Percentiles rank a stretch among this genome's conserved stretches.
These are phyloP conservation scores for Ustilago shanxiensis DNA, from an alignment of 1,284 basidiomycete species.

Conservation along the genomic window DNA sequence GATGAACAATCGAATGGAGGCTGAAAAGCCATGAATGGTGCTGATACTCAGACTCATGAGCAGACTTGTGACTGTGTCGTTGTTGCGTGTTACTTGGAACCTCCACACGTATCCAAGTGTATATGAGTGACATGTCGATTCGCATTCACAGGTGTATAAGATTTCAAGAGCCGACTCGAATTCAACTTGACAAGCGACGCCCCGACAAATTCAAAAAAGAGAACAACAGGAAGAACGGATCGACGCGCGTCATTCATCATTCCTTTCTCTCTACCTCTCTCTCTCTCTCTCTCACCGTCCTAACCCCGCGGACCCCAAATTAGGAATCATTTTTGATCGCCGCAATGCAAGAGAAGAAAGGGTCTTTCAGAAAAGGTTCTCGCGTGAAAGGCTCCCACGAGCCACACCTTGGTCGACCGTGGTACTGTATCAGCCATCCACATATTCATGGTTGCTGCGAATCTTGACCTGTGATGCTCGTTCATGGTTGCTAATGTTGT, in stretches of 20 bases:
- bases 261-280: background rate
- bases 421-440: too few relatives aligned
- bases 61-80: background rate
- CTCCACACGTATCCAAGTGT: background rate
- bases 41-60: too few relatives aligned
- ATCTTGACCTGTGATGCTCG: too few relatives aligned
- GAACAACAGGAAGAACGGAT: background rate
- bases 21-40: too few relatives aligned
- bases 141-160: background rate
- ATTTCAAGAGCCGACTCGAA: background rate
- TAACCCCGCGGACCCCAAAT: background rate
- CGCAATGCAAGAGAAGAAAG: too few relatives aligned
- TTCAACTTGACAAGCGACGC: background rate
- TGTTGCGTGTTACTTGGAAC: too few relatives aligned
- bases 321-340: too few relatives aligned
- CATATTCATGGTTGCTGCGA: too few relatives aligned
- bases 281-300: background rate
- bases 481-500: too few relatives aligned
- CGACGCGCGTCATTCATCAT: conserved; percentile 16
- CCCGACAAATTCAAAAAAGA: background rate
- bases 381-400: background rate
- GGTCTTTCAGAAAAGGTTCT: too few relatives aligned
- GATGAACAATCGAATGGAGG: background rate
- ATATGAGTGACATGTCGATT: too few relatives aligned
- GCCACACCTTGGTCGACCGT: background rate